Evolutionary conservation across 2,329 filamentous ascomycete species (phyloP).

Genomic region (Colletotrichum melonis): DNA sequence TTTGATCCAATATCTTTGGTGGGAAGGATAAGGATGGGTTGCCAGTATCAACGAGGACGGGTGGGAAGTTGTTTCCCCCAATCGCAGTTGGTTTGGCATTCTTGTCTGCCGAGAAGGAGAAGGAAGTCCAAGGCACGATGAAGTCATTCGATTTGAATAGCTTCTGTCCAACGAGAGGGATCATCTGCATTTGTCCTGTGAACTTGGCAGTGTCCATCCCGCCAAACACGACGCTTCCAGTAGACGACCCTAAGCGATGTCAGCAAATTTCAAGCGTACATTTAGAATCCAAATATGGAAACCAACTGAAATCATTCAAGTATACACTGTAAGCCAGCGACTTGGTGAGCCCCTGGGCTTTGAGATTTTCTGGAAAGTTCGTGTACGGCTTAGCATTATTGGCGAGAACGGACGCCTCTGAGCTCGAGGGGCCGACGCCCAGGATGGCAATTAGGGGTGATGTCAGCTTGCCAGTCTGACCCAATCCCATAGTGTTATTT

Average conservation of each 20-base stretch:
- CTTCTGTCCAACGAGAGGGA: not conserved
- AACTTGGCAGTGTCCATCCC: not conserved
- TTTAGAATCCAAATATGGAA: no score
- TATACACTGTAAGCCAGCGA: not conserved
- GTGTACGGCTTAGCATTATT: not conserved
- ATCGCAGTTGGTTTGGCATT: not conserved
- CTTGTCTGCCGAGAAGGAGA: not conserved
- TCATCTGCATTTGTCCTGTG: not conserved
- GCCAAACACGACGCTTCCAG: not conserved
- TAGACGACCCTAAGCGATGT: not conserved
- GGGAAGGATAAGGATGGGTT: not conserved
- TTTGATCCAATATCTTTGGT: not conserved
- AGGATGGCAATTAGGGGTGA: slow-evolving; percentile 10
- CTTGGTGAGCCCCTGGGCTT: not conserved
- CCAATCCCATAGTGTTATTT: slow-evolving; percentile 10
- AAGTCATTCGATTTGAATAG: not conserved
- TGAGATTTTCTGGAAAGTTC: not conserved
- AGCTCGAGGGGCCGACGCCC: not conserved
- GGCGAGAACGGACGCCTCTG: not conserved
- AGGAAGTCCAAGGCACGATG: not conserved
- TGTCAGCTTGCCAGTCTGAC: not conserved
- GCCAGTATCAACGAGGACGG: not conserved
- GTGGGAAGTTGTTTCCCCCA: not conserved
- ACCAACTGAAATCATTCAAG: not conserved
- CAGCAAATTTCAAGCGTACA: not conserved